Base-by-base conservation (phyloP, 257 asterid genomes). In the Pogostemon cablin region DNA sequence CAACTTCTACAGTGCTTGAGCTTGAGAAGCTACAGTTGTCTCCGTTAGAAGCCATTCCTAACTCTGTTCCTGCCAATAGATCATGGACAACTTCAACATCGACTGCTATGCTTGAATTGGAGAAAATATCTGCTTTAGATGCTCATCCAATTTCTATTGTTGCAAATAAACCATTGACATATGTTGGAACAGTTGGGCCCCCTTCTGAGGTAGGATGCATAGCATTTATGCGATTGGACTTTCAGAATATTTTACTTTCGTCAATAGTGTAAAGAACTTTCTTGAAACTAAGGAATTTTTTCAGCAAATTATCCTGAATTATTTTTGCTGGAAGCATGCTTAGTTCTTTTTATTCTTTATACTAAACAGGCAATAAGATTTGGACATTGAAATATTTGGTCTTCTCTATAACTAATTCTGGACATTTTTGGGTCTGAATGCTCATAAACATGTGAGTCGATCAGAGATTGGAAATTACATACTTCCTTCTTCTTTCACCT, bases 81-180 rank as follows among this genome's bases (percentile, higher is more conserved):
- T 70, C 96, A 46, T 90, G 87, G 92, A 79, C 74, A 49, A 56
- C 82, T 37, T 67, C 84, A 65, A 47, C 77, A 59, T 77, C 89
- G 71, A 62, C 86, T 76, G 60, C 96, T 52, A 65, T 87, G 62
- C 96, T 86, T 32, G 86, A 87, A 66, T 67, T 93, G 82, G 88
- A 86, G 82, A 87, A 87, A 50, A 52, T 86, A 65, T 67, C 79
- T 32, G 81, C 96, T 11, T 80, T 87, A 65, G 89, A 87, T 79
- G 70, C 87, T 72, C 83, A 79, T 75, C 77, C 90, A 65, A 80
- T 73, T 74, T 72, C 93, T 55, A 15, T 48, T 73, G 77, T 86
- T 66, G 72, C 84, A 76, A 73, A 70, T 74, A 77, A 88, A 66
- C 77, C 83, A 52, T 84, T 95, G 96, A 8, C 81, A 15, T 89